Evolutionary conservation across 2,329 filamentous ascomycete genomes (phyloP), one percentile per base, ranked within the genome.

Genomic region (Phialophora macrospora): DNA sequence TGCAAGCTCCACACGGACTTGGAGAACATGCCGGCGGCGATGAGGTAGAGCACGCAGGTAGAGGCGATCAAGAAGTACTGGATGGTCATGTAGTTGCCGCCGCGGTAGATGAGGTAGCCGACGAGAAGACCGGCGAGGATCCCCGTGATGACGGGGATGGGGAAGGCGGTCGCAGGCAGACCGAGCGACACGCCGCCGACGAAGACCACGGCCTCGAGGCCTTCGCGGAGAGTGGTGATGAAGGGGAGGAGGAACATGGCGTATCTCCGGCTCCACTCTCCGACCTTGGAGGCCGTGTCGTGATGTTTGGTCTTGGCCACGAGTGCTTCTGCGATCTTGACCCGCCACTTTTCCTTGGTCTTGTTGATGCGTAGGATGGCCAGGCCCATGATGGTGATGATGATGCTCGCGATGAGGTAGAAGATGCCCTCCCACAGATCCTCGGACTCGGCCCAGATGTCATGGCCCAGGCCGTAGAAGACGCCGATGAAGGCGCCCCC

Each of bases 241-340:
- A 96, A 95, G 0, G 93, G 93, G 61, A 96, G 80, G 54, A 91
- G 78, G 76, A 96, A 95, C 90, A 96, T 92, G 74, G 88, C 87
- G 74, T 96, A 94, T 76, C 90, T 92, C 76, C 93, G 88, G 24
- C 82, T 78, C 79, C 86, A 90, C 62, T 54, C 56, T 28, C 65
- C 65, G 92, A 78, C 3, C 32, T 60, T 55, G 72, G 12, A 77
- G 75, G 14, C 75, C 74, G 28, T 74, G 74, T 48, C 41, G 17
- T 75, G 75, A 34, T 77, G 73, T 28, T 79, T 78, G 12, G 84
- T 80, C 12, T 83, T 80, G 7, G 82, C 75, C 69, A 90, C 86
- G 30, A 95, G 78, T 1, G 90, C 87, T 72, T 86, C 86, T 22
- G 88, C 86, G 30, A 96, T 86, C 85, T 95, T 95, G 72, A 89